Conservation (phyloP, 257 asterid genomes). For the Salvia hispanica region DNA sequence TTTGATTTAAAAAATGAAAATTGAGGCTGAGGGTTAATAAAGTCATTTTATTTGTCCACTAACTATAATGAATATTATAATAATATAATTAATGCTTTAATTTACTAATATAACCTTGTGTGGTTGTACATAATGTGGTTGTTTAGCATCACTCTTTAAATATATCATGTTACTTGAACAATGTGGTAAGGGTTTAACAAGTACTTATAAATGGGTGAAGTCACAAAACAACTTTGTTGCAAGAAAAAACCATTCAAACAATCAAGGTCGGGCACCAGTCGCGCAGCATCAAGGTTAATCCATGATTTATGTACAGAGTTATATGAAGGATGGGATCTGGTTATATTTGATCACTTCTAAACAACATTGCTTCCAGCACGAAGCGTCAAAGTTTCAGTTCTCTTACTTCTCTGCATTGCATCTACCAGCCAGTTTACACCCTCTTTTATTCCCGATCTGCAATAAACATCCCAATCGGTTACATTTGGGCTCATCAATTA, state of each 20-base stretch:
- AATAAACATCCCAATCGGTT: slow-evolving; percentile 16
- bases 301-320: slow-evolving; percentile 34
- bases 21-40: too few species aligned
- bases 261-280: slow-evolving; percentile 20
- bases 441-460: slow-evolving; percentile 85
- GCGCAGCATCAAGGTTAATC: slow-evolving; percentile 28
- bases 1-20: too few species aligned
- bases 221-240: not conserved
- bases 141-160: too few species aligned
- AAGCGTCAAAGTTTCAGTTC: slow-evolving; percentile 69
- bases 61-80: too few species aligned
- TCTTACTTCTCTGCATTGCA: slow-evolving; percentile 85
- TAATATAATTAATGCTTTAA: too few species aligned
- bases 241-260: not conserved
- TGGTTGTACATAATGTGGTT: too few species aligned
- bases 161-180: not conserved
- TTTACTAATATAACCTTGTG: too few species aligned
- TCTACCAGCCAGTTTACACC: slow-evolving; percentile 88
- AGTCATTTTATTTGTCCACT: too few species aligned
- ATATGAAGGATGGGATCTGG: not conserved
- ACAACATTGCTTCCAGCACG: slow-evolving; percentile 58
- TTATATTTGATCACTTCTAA: slow-evolving; percentile 29
- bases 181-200: not conserved
- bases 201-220: not conserved
- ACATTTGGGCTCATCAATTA: not conserved